Evolutionary conservation across 2,329 filamentous ascomycete genomes (phyloP).

Genomic region (Ceratocystiopsis brevicomis): DNA sequence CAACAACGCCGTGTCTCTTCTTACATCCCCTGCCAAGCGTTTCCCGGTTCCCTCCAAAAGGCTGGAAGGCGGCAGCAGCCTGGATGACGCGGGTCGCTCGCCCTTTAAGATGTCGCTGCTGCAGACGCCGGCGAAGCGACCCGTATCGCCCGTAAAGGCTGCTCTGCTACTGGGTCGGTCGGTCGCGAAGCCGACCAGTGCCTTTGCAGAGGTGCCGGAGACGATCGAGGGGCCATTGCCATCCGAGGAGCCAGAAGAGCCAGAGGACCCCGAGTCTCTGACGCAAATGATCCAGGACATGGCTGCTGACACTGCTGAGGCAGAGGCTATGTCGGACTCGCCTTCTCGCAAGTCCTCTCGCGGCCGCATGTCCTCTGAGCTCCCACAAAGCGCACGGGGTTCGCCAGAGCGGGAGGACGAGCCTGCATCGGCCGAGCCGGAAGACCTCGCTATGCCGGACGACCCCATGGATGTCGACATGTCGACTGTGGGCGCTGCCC

Average conservation of each 20-base stretch:
- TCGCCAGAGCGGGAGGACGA: slow-evolving; percentile 1
- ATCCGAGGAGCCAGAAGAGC: slow-evolving; percentile 1
- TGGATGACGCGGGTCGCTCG: slow-evolving; percentile 14
- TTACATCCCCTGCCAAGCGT: slow-evolving; percentile 33
- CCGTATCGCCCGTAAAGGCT: slow-evolving; percentile 18
- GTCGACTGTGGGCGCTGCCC: slow-evolving; percentile 9
- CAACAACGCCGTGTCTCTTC: slow-evolving; percentile 19
- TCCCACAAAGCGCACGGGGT: slow-evolving; percentile 16
- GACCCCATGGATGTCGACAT: slow-evolving; percentile 14
- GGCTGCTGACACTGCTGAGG: slow-evolving; percentile 5
- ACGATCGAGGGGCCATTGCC: background rate
- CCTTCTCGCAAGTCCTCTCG: slow-evolving; percentile 16
- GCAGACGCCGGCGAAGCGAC: slow-evolving; percentile 22
- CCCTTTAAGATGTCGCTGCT: slow-evolving; percentile 29
- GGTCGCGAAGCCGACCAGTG: background rate
- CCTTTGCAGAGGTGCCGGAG: slow-evolving; percentile 1
- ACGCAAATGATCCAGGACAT: slow-evolving; percentile 8
- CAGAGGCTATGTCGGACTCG: slow-evolving; percentile 10
- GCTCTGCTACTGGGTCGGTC: slow-evolving; percentile 17
- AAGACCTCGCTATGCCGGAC: background rate
- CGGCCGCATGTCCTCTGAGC: slow-evolving; percentile 19
- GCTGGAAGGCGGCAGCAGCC: slow-evolving; percentile 13
- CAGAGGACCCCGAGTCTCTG: slow-evolving; percentile 3
- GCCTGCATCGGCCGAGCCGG: background rate
- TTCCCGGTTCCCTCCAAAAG: slow-evolving; percentile 26